Percentiles rank a stretch among this genome's conserved stretches.
Evolutionary conservation across 768 basidiomycete species (phyloP).

Genomic region (Podaxis pistillaris): DNA sequence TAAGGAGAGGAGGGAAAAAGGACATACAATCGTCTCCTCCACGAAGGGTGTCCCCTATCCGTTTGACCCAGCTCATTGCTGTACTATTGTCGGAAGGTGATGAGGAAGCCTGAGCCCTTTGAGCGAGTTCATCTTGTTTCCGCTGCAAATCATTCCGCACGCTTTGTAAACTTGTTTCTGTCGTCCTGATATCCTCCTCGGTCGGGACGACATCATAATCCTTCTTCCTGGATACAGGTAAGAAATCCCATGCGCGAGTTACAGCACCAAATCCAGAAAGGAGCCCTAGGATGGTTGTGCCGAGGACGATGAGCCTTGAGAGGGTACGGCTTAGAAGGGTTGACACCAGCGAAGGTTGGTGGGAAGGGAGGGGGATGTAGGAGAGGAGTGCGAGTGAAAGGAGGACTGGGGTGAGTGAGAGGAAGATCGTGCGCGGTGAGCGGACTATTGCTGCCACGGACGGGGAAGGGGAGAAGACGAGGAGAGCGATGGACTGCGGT

Average conservation of each 20-base stretch:
- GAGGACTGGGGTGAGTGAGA: conserved; percentile 42
- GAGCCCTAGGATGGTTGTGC: conserved; percentile 75
- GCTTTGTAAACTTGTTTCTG: conserved; percentile 57
- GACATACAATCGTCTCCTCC: conserved; percentile 41
- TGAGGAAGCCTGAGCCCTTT: conserved; percentile 12
- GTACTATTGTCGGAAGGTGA: conserved; percentile 8
- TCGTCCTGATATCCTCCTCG: conserved; percentile 50
- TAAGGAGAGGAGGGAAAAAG: not conserved
- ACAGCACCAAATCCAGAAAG: conserved; percentile 81
- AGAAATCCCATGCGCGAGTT: conserved; percentile 60
- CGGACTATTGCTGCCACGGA: conserved; percentile 19
- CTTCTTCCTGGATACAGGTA: conserved; percentile 39
- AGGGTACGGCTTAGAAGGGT: conserved; percentile 48
- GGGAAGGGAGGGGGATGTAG: conserved; percentile 60
- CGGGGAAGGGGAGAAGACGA: conserved; percentile 43
- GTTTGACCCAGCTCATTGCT: conserved; percentile 41
- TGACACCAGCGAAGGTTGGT: conserved; percentile 32
- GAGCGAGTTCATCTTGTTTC: conserved; percentile 18
- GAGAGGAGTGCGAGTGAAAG: conserved; percentile 62
- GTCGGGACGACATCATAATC: conserved; percentile 35
- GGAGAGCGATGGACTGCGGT: conserved; percentile 61
- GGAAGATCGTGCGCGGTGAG: not conserved
- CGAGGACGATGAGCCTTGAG: conserved; percentile 69
- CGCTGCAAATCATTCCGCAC: conserved; percentile 55
- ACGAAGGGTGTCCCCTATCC: conserved; percentile 49